Evolutionary conservation across 2,329 filamentous ascomycete genomes (phyloP).

Genomic region (Colletotrichum sp.): DNA sequence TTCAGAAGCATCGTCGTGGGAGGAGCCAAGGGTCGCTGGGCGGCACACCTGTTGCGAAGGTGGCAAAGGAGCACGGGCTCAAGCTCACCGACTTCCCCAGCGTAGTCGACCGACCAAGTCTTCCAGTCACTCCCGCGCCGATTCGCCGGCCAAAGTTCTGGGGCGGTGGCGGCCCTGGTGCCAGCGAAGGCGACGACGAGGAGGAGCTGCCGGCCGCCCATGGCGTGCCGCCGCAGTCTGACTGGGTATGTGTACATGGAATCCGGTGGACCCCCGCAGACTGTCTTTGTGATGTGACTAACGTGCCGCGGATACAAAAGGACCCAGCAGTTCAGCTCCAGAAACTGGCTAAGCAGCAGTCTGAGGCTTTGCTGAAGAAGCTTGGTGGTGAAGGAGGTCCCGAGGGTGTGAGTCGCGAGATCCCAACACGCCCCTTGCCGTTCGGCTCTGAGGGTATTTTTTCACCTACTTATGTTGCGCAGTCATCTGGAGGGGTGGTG

Average conservation of each 20-base stretch:
- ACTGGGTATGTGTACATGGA: conserved; percentile 87
- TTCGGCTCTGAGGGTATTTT: conserved; percentile 55
- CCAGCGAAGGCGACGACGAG: conserved; percentile 55
- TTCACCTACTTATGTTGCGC: conserved; percentile 50
- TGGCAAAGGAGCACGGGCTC: conserved; percentile 48
- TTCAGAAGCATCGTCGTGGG: conserved; percentile 64
- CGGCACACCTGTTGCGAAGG: conserved; percentile 22
- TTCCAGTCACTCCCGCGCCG: conserved; percentile 89
- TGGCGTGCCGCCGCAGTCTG: conserved; percentile 84
- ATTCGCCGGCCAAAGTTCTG: conserved; percentile 72
- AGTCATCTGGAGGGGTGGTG: conserved; percentile 34
- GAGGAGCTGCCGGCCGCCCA: conserved; percentile 74
- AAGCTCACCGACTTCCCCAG: conserved; percentile 88
- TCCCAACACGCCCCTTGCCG: conserved; percentile 55
- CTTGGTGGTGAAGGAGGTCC: conserved; percentile 42
- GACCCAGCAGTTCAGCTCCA: conserved; percentile 74
- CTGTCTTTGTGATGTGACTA: conserved; percentile 62
- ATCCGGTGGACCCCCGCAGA: conserved; percentile 52
- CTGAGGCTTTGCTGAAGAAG: conserved; percentile 62
- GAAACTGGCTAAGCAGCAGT: conserved; percentile 71
- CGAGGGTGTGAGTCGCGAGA: conserved; percentile 40
- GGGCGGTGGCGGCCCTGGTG: conserved; percentile 51
- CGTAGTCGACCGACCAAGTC: conserved; percentile 80
- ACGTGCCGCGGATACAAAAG: conserved; percentile 58
- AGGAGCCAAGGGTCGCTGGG: conserved; percentile 31